A percentile compares a stretch with the other conserved stretches of the same genome.
Evolutionary conservation across 768 basidiomycete genomes (phyloP).

Genomic region (Agaricus blazei): DNA sequence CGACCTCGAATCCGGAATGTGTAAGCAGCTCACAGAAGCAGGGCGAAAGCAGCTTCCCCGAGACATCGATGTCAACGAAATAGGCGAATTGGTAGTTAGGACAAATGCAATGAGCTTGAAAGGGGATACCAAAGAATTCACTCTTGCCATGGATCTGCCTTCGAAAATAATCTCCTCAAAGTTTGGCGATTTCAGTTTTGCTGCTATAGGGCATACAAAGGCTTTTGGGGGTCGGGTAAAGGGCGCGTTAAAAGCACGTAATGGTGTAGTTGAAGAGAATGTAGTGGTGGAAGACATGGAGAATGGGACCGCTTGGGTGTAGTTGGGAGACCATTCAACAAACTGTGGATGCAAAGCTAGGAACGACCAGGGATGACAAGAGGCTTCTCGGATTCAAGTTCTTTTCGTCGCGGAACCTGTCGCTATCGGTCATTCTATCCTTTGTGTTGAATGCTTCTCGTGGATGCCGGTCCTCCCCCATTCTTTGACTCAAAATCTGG

Average conservation of each 20-base stretch:
- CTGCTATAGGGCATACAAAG: constrained; percentile 3
- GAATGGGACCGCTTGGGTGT: background rate
- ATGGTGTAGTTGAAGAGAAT: background rate
- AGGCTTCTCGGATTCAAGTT: no score
- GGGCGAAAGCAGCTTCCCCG: constrained; percentile 12
- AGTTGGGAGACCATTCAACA: background rate
- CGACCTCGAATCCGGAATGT: background rate
- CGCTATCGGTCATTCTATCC: background rate
- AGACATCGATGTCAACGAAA: constrained; percentile 13
- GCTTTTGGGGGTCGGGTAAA: background rate
- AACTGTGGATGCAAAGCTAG: background rate
- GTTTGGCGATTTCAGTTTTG: background rate
- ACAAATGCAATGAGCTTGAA: constrained; percentile 6
- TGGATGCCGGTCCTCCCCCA: no score
- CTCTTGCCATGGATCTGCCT: constrained; percentile 39
- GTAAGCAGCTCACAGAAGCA: no score
- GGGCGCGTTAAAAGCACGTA: background rate
- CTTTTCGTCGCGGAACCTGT: background rate
- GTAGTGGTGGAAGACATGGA: background rate
- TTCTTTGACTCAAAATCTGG: no score
- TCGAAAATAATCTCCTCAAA: constrained; percentile 10
- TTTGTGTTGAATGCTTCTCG: background rate
- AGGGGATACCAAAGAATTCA: constrained; percentile 33
- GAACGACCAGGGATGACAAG: background rate
- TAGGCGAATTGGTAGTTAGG: constrained; percentile 14